Evolutionary conservation across 495 filamentous ascomycete genomes (phyloP).

Genomic region (Penicillium herquei): DNA sequence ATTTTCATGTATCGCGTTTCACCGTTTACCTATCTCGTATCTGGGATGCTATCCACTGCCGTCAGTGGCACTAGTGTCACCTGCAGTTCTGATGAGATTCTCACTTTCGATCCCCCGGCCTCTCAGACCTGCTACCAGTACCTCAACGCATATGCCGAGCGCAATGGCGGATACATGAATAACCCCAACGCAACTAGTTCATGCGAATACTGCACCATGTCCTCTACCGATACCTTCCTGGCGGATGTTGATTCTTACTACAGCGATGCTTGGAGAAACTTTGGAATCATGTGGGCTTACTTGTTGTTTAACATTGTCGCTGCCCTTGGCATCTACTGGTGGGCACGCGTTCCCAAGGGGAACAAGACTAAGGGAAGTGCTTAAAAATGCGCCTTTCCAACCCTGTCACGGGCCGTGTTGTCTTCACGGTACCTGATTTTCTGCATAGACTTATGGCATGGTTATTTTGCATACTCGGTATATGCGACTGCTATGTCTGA

Average conservation of each 20-base stretch:
- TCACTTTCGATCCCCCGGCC: slow-evolving; percentile 45
- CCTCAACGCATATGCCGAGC: slow-evolving; percentile 35
- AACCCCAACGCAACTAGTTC: slow-evolving; percentile 44
- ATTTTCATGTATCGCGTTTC: slow-evolving; percentile 68
- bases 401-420: too few species aligned
- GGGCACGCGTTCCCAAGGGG: slow-evolving; percentile 3
- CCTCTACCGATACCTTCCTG: slow-evolving; percentile 57
- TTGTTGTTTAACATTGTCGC: slow-evolving; percentile 63
- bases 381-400: neutral
- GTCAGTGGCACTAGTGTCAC: slow-evolving; percentile 50
- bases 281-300: slow-evolving; percentile 57
- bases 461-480: too few species aligned
- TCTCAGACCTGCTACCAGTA: slow-evolving; percentile 53
- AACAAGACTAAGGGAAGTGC: slow-evolving; percentile 1
- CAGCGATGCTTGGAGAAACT: slow-evolving; percentile 59
- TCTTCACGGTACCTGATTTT: too few species aligned
- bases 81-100: slow-evolving; percentile 52
- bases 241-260: slow-evolving; percentile 41
- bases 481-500: too few species aligned
- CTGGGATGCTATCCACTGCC: slow-evolving; percentile 50
- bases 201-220: slow-evolving; percentile 59
- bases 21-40: slow-evolving; percentile 61
- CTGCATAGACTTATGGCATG: too few species aligned
- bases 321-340: slow-evolving; percentile 64
- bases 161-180: slow-evolving; percentile 50